These are phyloP conservation scores for Amphichorda felina DNA, from an alignment of 2,329 filamentous ascomycete genomes.

Conservation along the genomic window DNA sequence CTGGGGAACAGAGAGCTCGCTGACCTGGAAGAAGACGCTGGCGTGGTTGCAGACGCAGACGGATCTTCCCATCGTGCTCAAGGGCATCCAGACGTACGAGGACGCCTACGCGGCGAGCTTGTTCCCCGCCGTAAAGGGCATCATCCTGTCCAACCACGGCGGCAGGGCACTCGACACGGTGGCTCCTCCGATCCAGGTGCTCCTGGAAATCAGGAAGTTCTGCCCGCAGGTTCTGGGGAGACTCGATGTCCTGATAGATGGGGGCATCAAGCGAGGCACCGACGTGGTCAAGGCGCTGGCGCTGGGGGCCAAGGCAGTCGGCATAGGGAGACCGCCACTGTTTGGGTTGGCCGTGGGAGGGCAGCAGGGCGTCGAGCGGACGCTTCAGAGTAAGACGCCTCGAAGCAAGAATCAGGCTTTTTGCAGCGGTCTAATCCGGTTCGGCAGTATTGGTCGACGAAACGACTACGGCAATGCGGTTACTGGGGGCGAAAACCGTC, in stretches of 20 bases:
- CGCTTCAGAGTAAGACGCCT: neutral
- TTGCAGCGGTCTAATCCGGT: too few relatives aligned
- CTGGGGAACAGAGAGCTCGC: conserved; percentile 39
- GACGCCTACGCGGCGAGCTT: conserved; percentile 20
- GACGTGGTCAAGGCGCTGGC: conserved; percentile 26
- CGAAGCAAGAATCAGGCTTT: neutral
- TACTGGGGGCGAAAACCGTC: conserved; percentile 1
- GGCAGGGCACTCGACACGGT: conserved; percentile 25
- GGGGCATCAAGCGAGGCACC: conserved; percentile 23
- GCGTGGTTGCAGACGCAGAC: conserved; percentile 17
- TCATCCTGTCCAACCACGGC: conserved; percentile 28
- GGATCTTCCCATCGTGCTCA: conserved; percentile 22
- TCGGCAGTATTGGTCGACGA: conserved; percentile 1
- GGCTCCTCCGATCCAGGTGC: conserved; percentile 13
- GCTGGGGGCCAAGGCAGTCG: conserved; percentile 24
- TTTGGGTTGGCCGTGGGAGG: conserved; percentile 9
- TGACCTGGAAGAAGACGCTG: conserved; percentile 50
- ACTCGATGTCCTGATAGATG: conserved; percentile 28
- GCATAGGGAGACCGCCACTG: conserved; percentile 25
- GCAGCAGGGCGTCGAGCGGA: neutral
- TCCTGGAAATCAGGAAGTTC: conserved; percentile 29
- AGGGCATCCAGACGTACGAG: conserved; percentile 24
- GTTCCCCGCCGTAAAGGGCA: conserved; percentile 17
- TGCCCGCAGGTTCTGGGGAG: conserved; percentile 21
- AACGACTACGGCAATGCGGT: conserved; percentile 1